Conservation (phyloP, 2,329 filamentous ascomycete species). For the Fusarium mexicanum region DNA sequence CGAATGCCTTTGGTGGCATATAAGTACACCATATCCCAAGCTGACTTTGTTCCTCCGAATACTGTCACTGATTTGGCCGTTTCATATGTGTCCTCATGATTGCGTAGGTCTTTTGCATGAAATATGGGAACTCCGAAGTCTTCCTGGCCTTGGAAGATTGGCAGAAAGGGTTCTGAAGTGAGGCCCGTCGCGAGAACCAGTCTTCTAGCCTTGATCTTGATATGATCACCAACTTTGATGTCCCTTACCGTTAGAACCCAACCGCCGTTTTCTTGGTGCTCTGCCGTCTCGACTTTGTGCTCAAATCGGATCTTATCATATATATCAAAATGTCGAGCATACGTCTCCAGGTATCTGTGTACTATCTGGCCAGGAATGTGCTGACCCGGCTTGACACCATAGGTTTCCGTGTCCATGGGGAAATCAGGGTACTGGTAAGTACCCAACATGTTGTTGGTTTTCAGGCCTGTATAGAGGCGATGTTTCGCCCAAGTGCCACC, state of each 20-base stretch:
- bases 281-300: slow-evolving; percentile 54
- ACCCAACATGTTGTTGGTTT: slow-evolving; percentile 78
- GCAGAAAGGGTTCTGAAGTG: slow-evolving; percentile 59
- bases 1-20: slow-evolving; percentile 64
- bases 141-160: slow-evolving; percentile 57
- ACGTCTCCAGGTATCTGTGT: slow-evolving; percentile 58
- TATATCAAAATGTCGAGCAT: slow-evolving; percentile 56
- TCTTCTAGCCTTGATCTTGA: slow-evolving; percentile 53
- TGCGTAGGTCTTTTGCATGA: slow-evolving; percentile 58
- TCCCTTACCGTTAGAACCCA: slow-evolving; percentile 49
- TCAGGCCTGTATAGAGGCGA: slow-evolving; percentile 74
- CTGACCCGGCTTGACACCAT: slow-evolving; percentile 56
- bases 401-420: slow-evolving; percentile 69
- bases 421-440: slow-evolving; percentile 80
- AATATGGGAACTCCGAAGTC: slow-evolving; percentile 59
- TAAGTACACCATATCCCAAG: slow-evolving; percentile 71
- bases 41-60: slow-evolving; percentile 71
- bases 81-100: slow-evolving; percentile 53
- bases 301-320: slow-evolving; percentile 51
- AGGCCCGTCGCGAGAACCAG: slow-evolving; percentile 66
- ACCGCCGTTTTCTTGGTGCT: slow-evolving; percentile 53
- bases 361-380: slow-evolving; percentile 60
- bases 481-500: slow-evolving; percentile 78
- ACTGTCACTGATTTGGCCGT: slow-evolving; percentile 60
- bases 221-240: slow-evolving; percentile 11